Percentiles rank a stretch among this genome's conserved stretches.
Evolutionary conservation across 192 early-diverging fungal species (phyloP).

Genomic region (Chytriomyces sp.): DNA sequence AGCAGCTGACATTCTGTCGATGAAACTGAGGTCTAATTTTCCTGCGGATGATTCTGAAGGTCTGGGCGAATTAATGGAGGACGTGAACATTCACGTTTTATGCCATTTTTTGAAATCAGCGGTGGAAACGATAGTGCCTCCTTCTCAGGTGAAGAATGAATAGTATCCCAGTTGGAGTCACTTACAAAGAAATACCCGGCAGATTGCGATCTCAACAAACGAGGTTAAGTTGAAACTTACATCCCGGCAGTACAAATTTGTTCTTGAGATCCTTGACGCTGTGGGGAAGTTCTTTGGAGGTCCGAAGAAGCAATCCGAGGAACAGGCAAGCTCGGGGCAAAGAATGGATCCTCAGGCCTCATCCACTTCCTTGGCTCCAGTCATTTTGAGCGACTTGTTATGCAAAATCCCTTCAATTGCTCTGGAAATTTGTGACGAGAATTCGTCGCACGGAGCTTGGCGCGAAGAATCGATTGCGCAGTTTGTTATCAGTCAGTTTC

Average conservation of each 20-base stretch:
- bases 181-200: not conserved
- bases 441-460: conserved; percentile 51
- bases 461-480: conserved; percentile 57
- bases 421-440: conserved; percentile 76
- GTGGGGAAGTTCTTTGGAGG: conserved; percentile 29
- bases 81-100: conserved; percentile 76
- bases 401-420: conserved; percentile 72
- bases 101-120: conserved; percentile 19
- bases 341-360: not conserved
- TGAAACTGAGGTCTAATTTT: conserved; percentile 48
- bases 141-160: not conserved
- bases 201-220: conserved; percentile 67
- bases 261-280: conserved; percentile 66
- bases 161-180: not conserved
- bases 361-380: not conserved
- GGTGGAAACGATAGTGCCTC: conserved; percentile 12
- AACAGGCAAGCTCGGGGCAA: too few relatives aligned
- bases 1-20: conserved; percentile 31
- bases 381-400: conserved; percentile 48
- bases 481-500: conserved; percentile 41
- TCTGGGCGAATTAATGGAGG: conserved; percentile 75
- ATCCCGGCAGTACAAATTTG: conserved; percentile 80
- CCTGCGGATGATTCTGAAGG: conserved; percentile 23
- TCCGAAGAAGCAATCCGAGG: not conserved
- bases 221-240: conserved; percentile 79